phyloP scores from a whole-genome alignment of 768 basidiomycete genomes.

The Piloderma croceum region DNA sequence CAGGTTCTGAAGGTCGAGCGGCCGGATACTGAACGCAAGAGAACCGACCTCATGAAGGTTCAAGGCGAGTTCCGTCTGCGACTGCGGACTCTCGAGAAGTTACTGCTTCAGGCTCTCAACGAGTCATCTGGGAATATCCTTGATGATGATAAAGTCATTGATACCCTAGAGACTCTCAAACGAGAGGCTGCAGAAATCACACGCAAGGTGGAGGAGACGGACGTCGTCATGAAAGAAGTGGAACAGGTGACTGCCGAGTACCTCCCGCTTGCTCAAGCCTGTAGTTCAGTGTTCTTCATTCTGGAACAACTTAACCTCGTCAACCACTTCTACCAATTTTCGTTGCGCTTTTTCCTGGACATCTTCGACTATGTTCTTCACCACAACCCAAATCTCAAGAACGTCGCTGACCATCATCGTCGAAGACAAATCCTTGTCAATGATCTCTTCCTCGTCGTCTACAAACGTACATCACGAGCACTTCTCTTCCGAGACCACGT shows the following conservation, averaged over 20 bases:
- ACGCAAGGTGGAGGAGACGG: constrained; percentile 93
- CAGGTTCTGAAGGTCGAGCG: constrained; percentile 96
- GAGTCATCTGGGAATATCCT: constrained; percentile 96
- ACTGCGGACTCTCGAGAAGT: constrained; percentile 86
- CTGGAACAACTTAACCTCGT: constrained; percentile 90
- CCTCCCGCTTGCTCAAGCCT: constrained; percentile 88
- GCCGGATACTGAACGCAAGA: constrained; percentile 91
- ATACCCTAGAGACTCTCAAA: constrained; percentile 92
- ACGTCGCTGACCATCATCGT: constrained; percentile 62
- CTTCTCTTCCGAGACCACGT: constrained; percentile 86
- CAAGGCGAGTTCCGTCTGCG: constrained; percentile 97
- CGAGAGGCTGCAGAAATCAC: constrained; percentile 95
- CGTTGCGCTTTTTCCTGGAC: constrained; percentile 94
- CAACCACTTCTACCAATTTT: constrained; percentile 99
- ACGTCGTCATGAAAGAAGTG: constrained; percentile 91
- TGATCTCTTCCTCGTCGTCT: constrained; percentile 86
- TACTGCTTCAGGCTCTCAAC: constrained; percentile 90
- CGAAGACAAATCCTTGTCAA: constrained; percentile 78
- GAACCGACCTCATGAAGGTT: constrained; percentile 95
- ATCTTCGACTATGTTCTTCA: constrained; percentile 95
- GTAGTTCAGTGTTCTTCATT: constrained; percentile 95
- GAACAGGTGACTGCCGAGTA: constrained; percentile 95
- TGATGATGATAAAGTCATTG: constrained; percentile 97
- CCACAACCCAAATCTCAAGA: constrained; percentile 85
- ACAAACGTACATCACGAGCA: constrained; percentile 84